Evolutionary conservation across 352 stramenopile genomes (phyloP), one percentile per base, ranked within the genome.

Genomic region (Pythium apleroticum): DNA sequence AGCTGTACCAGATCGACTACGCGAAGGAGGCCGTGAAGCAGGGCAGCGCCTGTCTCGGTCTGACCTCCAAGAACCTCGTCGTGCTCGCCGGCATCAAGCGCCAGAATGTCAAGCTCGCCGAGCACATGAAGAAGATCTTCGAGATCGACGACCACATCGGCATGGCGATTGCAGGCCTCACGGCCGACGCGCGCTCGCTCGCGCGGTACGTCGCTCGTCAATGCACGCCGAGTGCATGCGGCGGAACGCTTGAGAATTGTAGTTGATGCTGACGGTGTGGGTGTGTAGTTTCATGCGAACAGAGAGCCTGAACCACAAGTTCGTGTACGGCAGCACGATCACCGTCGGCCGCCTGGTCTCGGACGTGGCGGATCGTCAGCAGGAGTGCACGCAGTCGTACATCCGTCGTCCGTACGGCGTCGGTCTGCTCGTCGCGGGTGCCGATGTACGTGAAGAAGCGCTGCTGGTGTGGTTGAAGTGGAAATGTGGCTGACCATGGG

Each of bases 251-350:
- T 6, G 48, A 19, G 48, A 54, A 54, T 33, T 8, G 20, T 17
- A 22, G 24, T 27, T 27, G 30, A 62, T 33, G 11, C 28, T 66
- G 35, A 37, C 14, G 22, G n/a, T 35, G 43, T 52, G 30, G 28
- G 8, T 37, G 45, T 48, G 24, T 56, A 91, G 83, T 60, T 98
- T 97, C 73, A 98, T 98, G 93, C 86, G 97, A 46, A 99, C 95
- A 55, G 98, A 99, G 80, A 98, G 96, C 69, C 79, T 99, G 57
- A 99, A 99, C 80, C 96, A 99, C 89, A 99, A 99, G 82, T 99
- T 99, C 73, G 93, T 99, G 39, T 99, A 99, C 75, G 97, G 97
- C 55, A 97, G 95, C 63, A 78, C 82, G 63, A 97, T 99, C 64
- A 96, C 97, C 19, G 91, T 96, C 11, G 91, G 94, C 41, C 85